These are phyloP conservation scores for Aspergillus sclerotialis DNA, from an alignment of 2,329 filamentous ascomycete species.

Conservation along the genomic window DNA sequence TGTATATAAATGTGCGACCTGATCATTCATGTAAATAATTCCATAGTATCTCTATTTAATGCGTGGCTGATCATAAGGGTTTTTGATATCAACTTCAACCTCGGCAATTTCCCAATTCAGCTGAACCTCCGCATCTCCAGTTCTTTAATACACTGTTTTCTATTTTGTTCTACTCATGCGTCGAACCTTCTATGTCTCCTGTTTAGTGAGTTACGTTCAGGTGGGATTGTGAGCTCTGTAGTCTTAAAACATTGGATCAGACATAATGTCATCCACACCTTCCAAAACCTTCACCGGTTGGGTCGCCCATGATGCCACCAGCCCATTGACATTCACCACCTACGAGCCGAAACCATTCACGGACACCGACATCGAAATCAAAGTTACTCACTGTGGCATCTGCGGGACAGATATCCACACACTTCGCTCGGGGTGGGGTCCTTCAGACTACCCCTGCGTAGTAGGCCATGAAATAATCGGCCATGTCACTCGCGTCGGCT, in stretches of 20 bases:
- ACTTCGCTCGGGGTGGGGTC: slow-evolving; percentile 45
- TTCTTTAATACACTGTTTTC: background rate
- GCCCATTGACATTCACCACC: slow-evolving; percentile 23
- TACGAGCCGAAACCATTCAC: slow-evolving; percentile 40
- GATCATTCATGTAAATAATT: too few species aligned
- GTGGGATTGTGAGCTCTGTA: background rate
- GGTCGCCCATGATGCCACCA: slow-evolving; percentile 30
- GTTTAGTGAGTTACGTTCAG: too few species aligned
- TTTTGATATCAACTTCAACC: slow-evolving; percentile 7
- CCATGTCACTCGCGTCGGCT: slow-evolving; percentile 49
- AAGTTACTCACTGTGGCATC: slow-evolving; percentile 59
- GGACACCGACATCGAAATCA: slow-evolving; percentile 60
- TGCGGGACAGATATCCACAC: slow-evolving; percentile 59
- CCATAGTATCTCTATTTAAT: too few species aligned
- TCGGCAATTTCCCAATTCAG: slow-evolving; percentile 7
- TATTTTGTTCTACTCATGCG: background rate
- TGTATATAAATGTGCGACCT: too few species aligned
- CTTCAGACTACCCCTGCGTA: slow-evolving; percentile 41
- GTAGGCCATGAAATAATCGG: slow-evolving; percentile 63
- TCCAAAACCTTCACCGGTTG: slow-evolving; percentile 32
- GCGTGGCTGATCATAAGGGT: too few species aligned
- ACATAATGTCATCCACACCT: too few species aligned
- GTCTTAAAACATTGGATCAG: too few species aligned
- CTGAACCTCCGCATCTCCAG: slow-evolving; percentile 9
- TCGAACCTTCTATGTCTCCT: too few species aligned